Base-by-base conservation (phyloP, 768 basidiomycete genomes). In the Mycena haematopus region DNA sequence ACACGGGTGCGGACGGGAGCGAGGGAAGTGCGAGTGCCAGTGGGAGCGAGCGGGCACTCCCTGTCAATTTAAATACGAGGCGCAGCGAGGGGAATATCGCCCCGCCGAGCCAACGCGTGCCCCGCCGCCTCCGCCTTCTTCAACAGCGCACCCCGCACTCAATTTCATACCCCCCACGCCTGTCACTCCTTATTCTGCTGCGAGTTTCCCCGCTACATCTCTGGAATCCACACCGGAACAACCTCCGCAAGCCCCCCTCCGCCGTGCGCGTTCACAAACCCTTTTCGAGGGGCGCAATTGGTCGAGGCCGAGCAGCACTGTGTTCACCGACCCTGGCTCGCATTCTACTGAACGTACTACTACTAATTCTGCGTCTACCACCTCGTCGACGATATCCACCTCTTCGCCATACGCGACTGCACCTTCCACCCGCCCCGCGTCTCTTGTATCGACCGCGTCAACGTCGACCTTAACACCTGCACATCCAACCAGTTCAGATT, bases 11-110 rank as follows among this genome's bases (percentile, higher is more conserved):
- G 38, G 64, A 52, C 22, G 61, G 65, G 27, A 60, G 66, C 22
- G 69, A 73, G 52, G 69, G 67, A 71, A 72, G 47, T 68, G 73
- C 49, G 67, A 71, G 46, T 71, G 73, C 55, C 35, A 40, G 24
- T 50, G 68, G 14, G 46, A 63, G 44, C 25, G 65, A 60, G 40
- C 19, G n/a, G 40, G 19, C 6, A 6, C 40, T 8, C 10, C 19
- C 40, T 11, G 40, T 27, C 11, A 22, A 45, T 40, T n/a, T 42
- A 17, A 42, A 42, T 42, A 42, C 40, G 17, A 2, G 44, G 2
- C 7, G 44, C 5, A 45, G 44, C 44, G 44, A 45, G 21, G 44
- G 44, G 21, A 24, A 45, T 5, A 45, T 45, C 10, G 19, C 7
- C 44, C 47, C 51, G 25, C 36, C 55, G 25, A 8, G 44, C 66